phyloP scores from a whole-genome alignment of 331 rosid genomes.

The Malus hybrid region DNA sequence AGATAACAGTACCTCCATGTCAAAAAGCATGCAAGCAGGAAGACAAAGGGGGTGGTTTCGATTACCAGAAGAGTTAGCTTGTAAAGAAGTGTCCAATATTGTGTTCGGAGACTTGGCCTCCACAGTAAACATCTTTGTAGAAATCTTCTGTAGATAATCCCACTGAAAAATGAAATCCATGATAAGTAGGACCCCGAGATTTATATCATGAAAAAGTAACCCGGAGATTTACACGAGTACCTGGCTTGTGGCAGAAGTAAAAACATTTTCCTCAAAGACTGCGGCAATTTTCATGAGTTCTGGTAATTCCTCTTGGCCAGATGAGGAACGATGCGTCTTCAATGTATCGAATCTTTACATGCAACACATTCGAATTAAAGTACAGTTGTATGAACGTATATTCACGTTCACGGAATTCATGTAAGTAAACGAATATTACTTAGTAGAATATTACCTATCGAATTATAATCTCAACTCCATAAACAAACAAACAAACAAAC shows the following conservation, averaged over 20 bases:
- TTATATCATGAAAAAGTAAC: background rate
- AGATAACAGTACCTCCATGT: too few species aligned
- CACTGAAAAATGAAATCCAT: slow-evolving; percentile 18
- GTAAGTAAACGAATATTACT: too few species aligned
- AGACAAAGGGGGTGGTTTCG: slow-evolving; percentile 31
- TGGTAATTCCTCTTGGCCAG: slow-evolving; percentile 47
- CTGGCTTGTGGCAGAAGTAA: slow-evolving; percentile 54
- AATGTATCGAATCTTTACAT: slow-evolving; percentile 56
- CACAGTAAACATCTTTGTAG: slow-evolving; percentile 75
- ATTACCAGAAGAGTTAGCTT: slow-evolving; percentile 39
- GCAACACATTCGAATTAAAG: background rate
- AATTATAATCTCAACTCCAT: background rate
- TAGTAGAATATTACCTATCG: too few species aligned
- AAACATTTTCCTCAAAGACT: slow-evolving; percentile 70
- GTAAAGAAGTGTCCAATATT: slow-evolving; percentile 24
- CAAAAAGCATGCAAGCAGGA: background rate
- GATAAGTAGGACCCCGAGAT: background rate
- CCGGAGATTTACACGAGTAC: slow-evolving; percentile 20
- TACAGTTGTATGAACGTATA: too few species aligned
- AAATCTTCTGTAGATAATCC: slow-evolving; percentile 50
- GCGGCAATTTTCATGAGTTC: slow-evolving; percentile 51
- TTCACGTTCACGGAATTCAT: too few species aligned
- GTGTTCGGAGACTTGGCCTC: slow-evolving; percentile 43
- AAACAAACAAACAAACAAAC: too few species aligned
- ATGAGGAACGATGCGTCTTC: slow-evolving; percentile 46